Evolutionary conservation across 139 green algal genomes (phyloP).

Genomic region (Astrephomene gubernaculifera): DNA sequence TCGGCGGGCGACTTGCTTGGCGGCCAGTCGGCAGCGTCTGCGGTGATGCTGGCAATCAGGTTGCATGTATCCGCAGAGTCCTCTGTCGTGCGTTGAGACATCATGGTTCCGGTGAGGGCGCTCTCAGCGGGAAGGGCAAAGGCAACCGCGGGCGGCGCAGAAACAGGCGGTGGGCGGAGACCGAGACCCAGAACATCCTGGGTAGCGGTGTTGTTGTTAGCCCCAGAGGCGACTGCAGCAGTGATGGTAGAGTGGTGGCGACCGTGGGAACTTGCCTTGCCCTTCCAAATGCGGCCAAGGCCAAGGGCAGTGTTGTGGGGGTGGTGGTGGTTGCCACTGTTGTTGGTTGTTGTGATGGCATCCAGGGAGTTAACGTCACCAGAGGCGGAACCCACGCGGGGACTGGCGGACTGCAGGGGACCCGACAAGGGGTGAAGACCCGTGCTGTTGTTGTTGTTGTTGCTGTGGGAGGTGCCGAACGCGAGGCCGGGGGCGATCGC

Average conservation of each 20-base stretch:
- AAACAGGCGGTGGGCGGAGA: too few relatives aligned
- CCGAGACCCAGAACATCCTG: too few relatives aligned
- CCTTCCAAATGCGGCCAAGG: slow-evolving; percentile 22
- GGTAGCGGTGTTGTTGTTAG: too few relatives aligned
- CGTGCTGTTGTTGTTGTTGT: too few relatives aligned
- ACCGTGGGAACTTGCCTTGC: neutral
- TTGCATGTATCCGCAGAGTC: slow-evolving; percentile 16
- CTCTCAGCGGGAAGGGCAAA: neutral
- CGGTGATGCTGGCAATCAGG: slow-evolving; percentile 18
- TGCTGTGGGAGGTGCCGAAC: neutral
- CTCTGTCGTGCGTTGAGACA: slow-evolving; percentile 8
- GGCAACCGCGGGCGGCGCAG: neutral
- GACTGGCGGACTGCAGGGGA: too few relatives aligned
- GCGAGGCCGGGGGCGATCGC: neutral
- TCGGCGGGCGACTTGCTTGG: slow-evolving; percentile 12
- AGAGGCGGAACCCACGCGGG: too few relatives aligned
- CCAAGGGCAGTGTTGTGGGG: neutral
- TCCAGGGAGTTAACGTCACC: too few relatives aligned
- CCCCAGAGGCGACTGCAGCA: too few relatives aligned
- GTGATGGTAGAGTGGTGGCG: neutral
- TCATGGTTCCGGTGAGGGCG: neutral
- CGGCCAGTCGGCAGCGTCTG: slow-evolving; percentile 6
- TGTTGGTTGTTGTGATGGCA: too few relatives aligned
- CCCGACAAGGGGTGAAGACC: too few relatives aligned
- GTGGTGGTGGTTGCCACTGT: too few relatives aligned